These are phyloP conservation scores for Fusarium sp. DNA, from an alignment of 2,329 filamentous ascomycete species.

Conservation along the genomic window DNA sequence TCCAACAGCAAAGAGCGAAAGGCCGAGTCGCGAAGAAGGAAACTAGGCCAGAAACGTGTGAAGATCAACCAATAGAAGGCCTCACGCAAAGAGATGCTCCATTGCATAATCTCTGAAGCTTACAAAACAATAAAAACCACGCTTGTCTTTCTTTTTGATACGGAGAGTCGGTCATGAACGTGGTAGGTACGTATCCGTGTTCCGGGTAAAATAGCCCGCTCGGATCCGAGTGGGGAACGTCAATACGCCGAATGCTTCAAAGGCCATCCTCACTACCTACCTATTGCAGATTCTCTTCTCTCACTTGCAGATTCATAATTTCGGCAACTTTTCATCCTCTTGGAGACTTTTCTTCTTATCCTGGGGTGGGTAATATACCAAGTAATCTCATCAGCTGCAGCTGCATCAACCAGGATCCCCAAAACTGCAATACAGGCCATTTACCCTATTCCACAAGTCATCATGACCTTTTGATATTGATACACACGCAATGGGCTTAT, in stretches of 20 bases:
- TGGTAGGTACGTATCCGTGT: not conserved
- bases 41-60: not conserved
- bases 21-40: conserved; percentile 40
- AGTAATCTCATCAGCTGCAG: not conserved
- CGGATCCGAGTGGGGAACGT: conserved; percentile 16
- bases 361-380: not conserved
- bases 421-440: not conserved
- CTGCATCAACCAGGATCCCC: not conserved
- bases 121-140: not conserved
- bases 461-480: conserved; percentile 15
- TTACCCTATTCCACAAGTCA: not conserved
- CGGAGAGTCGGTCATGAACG: not conserved
- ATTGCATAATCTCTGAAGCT: conserved; percentile 1
- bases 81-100: not conserved
- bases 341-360: not conserved
- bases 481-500: conserved; percentile 19
- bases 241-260: not conserved
- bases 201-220: conserved; percentile 5
- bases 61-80: conserved; percentile 10
- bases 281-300: not conserved
- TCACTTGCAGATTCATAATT: not conserved
- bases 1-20: conserved; percentile 37
- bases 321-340: not conserved
- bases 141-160: not conserved
- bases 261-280: not conserved